Evolutionary conservation across 352 stramenopile genomes (phyloP).

Genomic region (Globisporangium nunn): DNA sequence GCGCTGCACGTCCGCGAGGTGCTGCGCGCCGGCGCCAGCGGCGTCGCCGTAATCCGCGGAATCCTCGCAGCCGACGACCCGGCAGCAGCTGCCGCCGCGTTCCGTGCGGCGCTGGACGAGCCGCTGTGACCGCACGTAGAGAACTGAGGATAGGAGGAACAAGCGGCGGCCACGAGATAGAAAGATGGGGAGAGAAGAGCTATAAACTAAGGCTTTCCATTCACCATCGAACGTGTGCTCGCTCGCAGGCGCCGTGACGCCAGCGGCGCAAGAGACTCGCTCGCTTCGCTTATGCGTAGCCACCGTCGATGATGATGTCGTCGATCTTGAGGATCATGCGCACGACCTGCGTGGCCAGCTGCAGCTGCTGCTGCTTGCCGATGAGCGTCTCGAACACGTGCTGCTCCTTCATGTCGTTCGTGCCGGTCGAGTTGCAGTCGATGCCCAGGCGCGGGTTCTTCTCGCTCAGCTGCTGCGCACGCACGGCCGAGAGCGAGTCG

Average conservation of each 20-base stretch:
- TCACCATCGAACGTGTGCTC: conserved; percentile 10
- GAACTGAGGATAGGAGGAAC: background rate
- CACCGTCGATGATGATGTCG: conserved; percentile 96
- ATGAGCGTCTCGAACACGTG: conserved; percentile 99
- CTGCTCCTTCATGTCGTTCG: conserved; percentile 97
- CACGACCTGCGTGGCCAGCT: conserved; percentile 98
- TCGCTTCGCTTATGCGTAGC: conserved; percentile 60
- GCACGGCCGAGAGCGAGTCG: conserved; percentile 96
- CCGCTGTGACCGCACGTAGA: background rate
- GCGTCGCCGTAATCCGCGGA: conserved; percentile 36
- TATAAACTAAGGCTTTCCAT: conserved; percentile 12
- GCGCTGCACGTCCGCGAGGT: conserved; percentile 19
- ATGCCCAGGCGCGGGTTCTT: conserved; percentile 95
- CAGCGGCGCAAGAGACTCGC: background rate
- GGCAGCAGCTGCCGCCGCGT: background rate
- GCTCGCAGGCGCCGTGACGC: background rate
- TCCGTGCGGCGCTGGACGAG: conserved; percentile 9
- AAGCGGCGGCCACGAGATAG: conserved; percentile 1
- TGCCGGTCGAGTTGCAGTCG: conserved; percentile 93
- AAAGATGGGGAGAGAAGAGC: background rate
- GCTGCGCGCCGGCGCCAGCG: conserved; percentile 23
- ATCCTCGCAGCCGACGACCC: conserved; percentile 25
- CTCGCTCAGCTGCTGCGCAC: conserved; percentile 91
- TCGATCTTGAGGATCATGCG: conserved; percentile 99
- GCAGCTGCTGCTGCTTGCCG: conserved; percentile 99